Conservation (phyloP, 495 filamentous ascomycete genomes). For the Lineolata rhizophorae region DNA sequence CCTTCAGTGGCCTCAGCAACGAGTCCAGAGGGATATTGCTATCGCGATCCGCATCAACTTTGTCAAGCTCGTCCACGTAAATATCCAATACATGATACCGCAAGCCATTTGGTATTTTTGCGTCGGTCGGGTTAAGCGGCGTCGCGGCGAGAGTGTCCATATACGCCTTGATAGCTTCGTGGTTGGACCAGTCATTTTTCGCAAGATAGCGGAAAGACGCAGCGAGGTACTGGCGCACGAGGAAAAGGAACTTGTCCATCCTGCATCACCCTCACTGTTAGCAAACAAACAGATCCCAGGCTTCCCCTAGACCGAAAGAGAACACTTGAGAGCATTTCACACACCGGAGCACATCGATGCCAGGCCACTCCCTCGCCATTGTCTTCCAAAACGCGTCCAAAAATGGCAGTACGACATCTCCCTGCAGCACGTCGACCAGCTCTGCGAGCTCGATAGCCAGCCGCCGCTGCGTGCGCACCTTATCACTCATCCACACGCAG, state of each 20-base stretch:
- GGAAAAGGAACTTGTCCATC: conserved; percentile 79
- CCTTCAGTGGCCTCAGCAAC: conserved; percentile 38
- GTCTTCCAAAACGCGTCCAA: conserved; percentile 74
- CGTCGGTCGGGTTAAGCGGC: conserved; percentile 23
- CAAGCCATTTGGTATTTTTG: conserved; percentile 52
- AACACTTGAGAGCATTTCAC: conserved; percentile 1
- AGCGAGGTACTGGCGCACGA: conserved; percentile 57
- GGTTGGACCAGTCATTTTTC: conserved; percentile 15
- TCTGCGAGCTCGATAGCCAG: conserved; percentile 57
- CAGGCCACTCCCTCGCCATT: conserved; percentile 58
- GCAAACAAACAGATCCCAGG: background rate
- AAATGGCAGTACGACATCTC: conserved; percentile 39
- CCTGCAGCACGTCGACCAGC: conserved; percentile 42
- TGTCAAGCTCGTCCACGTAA: conserved; percentile 52
- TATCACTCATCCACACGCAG: conserved; percentile 93
- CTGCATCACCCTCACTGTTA: too few species aligned
- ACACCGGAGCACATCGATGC: conserved; percentile 55
- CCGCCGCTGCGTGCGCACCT: conserved; percentile 64
- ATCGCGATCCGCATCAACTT: conserved; percentile 37
- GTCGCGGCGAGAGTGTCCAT: conserved; percentile 18
- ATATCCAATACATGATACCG: conserved; percentile 78
- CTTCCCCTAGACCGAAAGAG: background rate
- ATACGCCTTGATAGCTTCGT: conserved; percentile 13
- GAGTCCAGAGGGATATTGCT: conserved; percentile 23
- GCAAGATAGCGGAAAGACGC: conserved; percentile 38